Evolutionary conservation across 129 eudicot genomes (phyloP), one percentile per base, ranked within the genome.

Genomic region (Helianthus annuus): DNA sequence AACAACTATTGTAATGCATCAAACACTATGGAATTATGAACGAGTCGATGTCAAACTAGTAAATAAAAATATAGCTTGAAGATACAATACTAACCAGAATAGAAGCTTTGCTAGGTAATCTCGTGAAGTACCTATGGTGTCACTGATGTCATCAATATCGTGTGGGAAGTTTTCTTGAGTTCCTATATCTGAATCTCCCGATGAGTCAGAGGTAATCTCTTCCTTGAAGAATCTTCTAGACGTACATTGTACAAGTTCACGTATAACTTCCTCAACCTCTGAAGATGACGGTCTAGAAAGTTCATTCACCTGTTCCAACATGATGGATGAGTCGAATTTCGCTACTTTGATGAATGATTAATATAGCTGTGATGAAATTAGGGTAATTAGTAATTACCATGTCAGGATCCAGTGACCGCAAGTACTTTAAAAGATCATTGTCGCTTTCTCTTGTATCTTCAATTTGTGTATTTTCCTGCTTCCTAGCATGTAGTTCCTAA

Each of bases 51-150:
- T 13, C 55, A 40, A 57, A 70, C 10, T 3, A 48, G 16, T 38
- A 15, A 54, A 1, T 34, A 2, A 57, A 70, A 70, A 22, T 9
- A 5, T 67, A 46, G 46, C 48, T 38, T 22, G 32, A 49, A 48
- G 55, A 49, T 65, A 68, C 38, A 38, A 45, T 32, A 80, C 95
- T 79, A 32, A 91, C 98, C 98, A 92, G 87, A 92, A 92, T 69
- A 92, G 98, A 68, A 92, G 80, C 78, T 89, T 92, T 60, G 98
- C 98, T 76, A 92, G 82, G 80, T 92, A 89, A 83, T 92, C 98
- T 56, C 98, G 78, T 22, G 96, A 85, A 76, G 96, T 81, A 62
- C 89, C 86, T 54, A 85, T 69, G 53, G 91, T 83, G 72, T 87
- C 87, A 79, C 94, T 66, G 12, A 57, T n/a, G 36, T 77, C 82